Evolutionary conservation across 345 rosid species (phyloP).

Genomic region (Moringa oleifera): DNA sequence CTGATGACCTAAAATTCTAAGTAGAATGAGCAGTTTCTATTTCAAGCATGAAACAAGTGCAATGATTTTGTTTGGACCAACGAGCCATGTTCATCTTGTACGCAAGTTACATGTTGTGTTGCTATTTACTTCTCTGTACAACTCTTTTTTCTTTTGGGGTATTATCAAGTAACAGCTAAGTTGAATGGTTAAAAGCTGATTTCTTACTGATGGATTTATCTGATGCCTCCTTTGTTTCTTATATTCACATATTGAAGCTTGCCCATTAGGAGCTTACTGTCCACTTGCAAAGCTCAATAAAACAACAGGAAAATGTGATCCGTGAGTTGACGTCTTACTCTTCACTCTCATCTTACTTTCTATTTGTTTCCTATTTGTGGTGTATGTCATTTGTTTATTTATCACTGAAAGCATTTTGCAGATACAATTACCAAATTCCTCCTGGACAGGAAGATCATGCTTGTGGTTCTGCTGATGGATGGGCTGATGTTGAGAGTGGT

Average conservation of each 20-base stretch:
- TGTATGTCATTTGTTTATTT: slow-evolving; percentile 7
- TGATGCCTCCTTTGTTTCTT: slow-evolving; percentile 6
- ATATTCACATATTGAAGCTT: slow-evolving; percentile 47
- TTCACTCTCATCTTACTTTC: slow-evolving; percentile 8
- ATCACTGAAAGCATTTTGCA: slow-evolving; percentile 29
- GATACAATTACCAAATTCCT: slow-evolving; percentile 75
- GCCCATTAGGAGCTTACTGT: slow-evolving; percentile 81
- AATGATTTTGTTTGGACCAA: too few relatives aligned
- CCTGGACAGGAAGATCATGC: slow-evolving; percentile 59
- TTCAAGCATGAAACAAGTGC: too few relatives aligned
- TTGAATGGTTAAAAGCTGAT: not conserved
- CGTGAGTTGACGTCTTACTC: slow-evolving; percentile 48
- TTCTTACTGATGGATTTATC: slow-evolving; percentile 1
- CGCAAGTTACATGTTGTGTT: too few relatives aligned
- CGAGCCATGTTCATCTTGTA: too few relatives aligned
- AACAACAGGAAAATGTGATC: slow-evolving; percentile 66
- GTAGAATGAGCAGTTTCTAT: too few relatives aligned
- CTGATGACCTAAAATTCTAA: too few relatives aligned
- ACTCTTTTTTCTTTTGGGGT: too few relatives aligned
- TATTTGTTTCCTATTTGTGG: not conserved
- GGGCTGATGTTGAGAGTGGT: slow-evolving; percentile 57
- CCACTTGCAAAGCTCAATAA: slow-evolving; percentile 73
- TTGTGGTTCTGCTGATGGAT: slow-evolving; percentile 77
- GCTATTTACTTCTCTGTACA: not conserved
- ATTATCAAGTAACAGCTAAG: too few relatives aligned